Evolutionary conservation across 306 rosid genomes (phyloP).

Genomic region (Delonix regia): DNA sequence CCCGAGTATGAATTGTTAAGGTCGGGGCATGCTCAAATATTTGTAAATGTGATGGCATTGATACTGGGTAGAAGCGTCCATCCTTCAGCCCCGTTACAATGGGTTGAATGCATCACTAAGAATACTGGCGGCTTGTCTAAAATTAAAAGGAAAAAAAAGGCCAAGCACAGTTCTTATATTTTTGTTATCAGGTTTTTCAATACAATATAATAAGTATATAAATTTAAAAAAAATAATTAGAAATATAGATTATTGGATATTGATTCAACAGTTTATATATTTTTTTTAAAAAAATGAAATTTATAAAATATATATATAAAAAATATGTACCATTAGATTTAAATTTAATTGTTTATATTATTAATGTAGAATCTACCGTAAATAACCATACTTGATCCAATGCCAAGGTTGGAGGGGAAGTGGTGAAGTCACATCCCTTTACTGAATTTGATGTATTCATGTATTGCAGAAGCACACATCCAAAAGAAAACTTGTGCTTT

Average conservation of each 20-base stretch:
- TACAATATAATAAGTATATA: too few relatives aligned
- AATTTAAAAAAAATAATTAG: too few relatives aligned
- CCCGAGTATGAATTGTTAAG: slow-evolving; percentile 32
- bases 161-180: too few relatives aligned
- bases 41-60: slow-evolving; percentile 38
- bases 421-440: neutral
- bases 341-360: too few relatives aligned
- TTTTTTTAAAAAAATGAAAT: too few relatives aligned
- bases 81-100: neutral
- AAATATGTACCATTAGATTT: too few relatives aligned
- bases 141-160: neutral
- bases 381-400: too few relatives aligned
- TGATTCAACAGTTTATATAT: too few relatives aligned
- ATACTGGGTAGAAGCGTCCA: slow-evolving; percentile 1
- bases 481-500: neutral
- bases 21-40: slow-evolving; percentile 93
- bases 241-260: too few relatives aligned
- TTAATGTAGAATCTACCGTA: too few relatives aligned
- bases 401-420: neutral
- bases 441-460: neutral
- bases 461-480: neutral
- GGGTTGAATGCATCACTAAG: slow-evolving; percentile 6
- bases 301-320: too few relatives aligned
- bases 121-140: neutral
- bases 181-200: too few relatives aligned